Conservation (phyloP, 1,139 yeast species). For the Debaryomyces nepalensis region DNA sequence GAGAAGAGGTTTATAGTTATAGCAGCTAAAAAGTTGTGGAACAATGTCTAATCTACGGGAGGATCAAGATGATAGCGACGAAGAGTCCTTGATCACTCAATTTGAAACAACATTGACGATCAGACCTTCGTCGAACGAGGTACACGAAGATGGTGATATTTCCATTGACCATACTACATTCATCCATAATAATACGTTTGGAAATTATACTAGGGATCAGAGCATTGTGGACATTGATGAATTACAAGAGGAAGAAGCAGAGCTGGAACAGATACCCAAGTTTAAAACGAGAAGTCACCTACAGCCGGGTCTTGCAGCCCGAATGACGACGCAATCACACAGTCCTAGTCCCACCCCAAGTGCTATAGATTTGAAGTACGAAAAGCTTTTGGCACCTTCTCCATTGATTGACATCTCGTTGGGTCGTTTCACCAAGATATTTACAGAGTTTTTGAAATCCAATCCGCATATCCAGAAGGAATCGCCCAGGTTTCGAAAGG, state of each 20-base stretch:
- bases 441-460: slow-evolving; percentile 52
- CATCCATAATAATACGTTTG: slow-evolving; percentile 34
- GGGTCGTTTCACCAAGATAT: slow-evolving; percentile 45
- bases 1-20: neutral
- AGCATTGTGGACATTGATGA: slow-evolving; percentile 41
- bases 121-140: slow-evolving; percentile 46
- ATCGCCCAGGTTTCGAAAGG: slow-evolving; percentile 50
- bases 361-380: slow-evolving; percentile 26
- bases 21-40: neutral
- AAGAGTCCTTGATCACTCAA: slow-evolving; percentile 51
- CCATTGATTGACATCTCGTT: slow-evolving; percentile 41
- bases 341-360: slow-evolving; percentile 13
- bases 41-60: slow-evolving; percentile 23
- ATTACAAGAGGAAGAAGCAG: slow-evolving; percentile 34
- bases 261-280: slow-evolving; percentile 43
- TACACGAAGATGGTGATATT: slow-evolving; percentile 40
- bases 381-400: slow-evolving; percentile 37
- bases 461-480: slow-evolving; percentile 61
- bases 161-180: slow-evolving; percentile 51
- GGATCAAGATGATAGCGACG: slow-evolving; percentile 38
- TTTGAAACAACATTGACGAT: slow-evolving; percentile 54
- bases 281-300: slow-evolving; percentile 39
- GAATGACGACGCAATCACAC: slow-evolving; percentile 17
- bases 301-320: slow-evolving; percentile 32
- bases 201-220: slow-evolving; percentile 35